Evolutionary conservation across 2,329 filamentous ascomycete species (phyloP).

Genomic region (Trichoderma harzianum): DNA sequence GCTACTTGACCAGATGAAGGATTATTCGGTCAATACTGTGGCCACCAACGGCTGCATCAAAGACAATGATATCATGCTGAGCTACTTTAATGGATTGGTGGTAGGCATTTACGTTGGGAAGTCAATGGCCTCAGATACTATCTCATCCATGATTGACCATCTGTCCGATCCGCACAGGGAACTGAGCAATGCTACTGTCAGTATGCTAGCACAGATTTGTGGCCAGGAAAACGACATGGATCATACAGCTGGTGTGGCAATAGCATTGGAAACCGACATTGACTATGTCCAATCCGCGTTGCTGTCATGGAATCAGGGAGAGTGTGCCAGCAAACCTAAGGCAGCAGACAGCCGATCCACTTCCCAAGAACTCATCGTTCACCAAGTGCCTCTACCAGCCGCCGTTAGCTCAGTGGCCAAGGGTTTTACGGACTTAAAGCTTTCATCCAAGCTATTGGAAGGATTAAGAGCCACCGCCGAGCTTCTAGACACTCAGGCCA

Average conservation of each 20-base stretch:
- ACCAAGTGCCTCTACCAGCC: background rate
- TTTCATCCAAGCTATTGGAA: no score
- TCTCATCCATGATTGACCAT: background rate
- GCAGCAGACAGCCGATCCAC: background rate
- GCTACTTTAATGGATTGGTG: background rate
- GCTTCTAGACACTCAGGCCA: background rate
- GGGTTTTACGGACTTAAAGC: accelerated
- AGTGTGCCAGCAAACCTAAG: background rate
- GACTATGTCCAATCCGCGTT: constrained; percentile 3
- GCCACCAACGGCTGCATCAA: background rate
- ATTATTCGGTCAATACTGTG: background rate
- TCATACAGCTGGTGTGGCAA: constrained; percentile 1
- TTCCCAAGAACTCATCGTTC: background rate
- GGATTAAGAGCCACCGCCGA: background rate
- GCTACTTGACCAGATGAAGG: background rate
- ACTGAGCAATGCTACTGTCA: background rate
- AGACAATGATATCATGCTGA: background rate
- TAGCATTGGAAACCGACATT: background rate
- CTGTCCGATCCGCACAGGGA: background rate
- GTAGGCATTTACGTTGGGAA: constrained; percentile 1
- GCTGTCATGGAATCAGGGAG: background rate
- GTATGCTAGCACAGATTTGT: background rate
- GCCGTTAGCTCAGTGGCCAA: background rate
- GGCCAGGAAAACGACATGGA: background rate
- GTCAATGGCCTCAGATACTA: background rate